These are phyloP conservation scores for Phytopythium mirpurense DNA, from an alignment of 352 stramenopile genomes.

Conservation along the genomic window DNA sequence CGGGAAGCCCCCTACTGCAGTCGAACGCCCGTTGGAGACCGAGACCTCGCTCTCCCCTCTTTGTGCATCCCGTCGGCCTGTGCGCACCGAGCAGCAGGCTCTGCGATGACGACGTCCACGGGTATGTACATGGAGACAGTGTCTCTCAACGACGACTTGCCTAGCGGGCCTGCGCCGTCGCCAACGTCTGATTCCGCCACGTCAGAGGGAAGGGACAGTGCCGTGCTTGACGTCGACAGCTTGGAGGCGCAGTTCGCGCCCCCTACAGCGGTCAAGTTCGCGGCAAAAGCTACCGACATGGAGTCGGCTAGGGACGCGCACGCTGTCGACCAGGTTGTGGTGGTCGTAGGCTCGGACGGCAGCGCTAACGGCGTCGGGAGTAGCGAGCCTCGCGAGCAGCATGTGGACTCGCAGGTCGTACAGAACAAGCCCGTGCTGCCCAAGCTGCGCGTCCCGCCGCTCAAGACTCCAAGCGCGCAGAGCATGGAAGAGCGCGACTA, in stretches of 20 bases:
- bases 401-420: slow-evolving; percentile 8
- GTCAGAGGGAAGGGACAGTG: slow-evolving; percentile 6
- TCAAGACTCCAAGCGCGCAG: slow-evolving; percentile 22
- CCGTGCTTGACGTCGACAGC: slow-evolving; percentile 33
- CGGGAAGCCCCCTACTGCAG: not conserved
- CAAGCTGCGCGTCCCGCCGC: slow-evolving; percentile 32
- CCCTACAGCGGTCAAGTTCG: not conserved
- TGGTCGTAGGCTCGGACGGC: slow-evolving; percentile 26
- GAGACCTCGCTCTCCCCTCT: no score
- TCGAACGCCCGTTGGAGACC: no score
- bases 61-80: no score
- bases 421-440: slow-evolving; percentile 29
- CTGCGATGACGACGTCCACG: slow-evolving; percentile 25
- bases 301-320: slow-evolving; percentile 9
- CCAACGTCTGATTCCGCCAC: not conserved
- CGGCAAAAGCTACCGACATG: slow-evolving; percentile 11
- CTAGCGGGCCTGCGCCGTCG: slow-evolving; percentile 5
- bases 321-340: slow-evolving; percentile 19
- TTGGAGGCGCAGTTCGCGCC: slow-evolving; percentile 41
- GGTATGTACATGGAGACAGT: slow-evolving; percentile 68
- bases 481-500: slow-evolving; percentile 53
- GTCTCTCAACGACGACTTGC: slow-evolving; percentile 62
- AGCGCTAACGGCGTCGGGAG: slow-evolving; percentile 18
- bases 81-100: not conserved
- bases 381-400: slow-evolving; percentile 13